Base-by-base conservation (phyloP, 192 early-diverging fungal species). In the Entomortierella lignicola region DNA sequence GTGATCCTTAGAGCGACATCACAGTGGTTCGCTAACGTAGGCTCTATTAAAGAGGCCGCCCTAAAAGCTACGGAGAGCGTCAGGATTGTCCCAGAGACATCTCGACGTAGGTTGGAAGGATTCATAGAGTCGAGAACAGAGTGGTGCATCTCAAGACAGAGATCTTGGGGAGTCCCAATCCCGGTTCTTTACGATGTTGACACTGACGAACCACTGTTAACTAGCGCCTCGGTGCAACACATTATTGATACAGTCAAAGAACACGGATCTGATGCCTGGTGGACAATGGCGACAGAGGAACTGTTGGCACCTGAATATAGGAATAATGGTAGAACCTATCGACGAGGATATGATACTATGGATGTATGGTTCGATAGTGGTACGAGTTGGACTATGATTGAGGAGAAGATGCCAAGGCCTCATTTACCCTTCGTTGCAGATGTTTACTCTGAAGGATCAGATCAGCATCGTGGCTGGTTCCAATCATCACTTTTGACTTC, bases 281-380 rank as follows among this genome's bases (percentile, higher is more conserved):
- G 93, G 92, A 80, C 57, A 51, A 81, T 85, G 55, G 66, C 85
- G 21, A 88, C 87, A 8, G 91, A 90, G n/a, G 82, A 86, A 50
- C 44, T 87, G 15, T 55, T 93, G 27, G 88, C 86, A 12, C 89
- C 90, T 4, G 68, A 85, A 56, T 91, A 91, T 67, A 82, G 70
- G 13, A 60, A 68, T 11, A 62, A 85, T 52, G 91, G 90, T n/a
- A 85, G 85, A 42, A 81, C 51, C 0, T 93, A 91, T 55, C 74
- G 77, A 34, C 79, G 84, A 42, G 92, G 93, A n/a, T 82, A 72
- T 34, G 93, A 94, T 65, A 94, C 92, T 0, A 93, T 94, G 93
- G 93, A 94, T 60, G 93, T 94, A 26, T 94, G 93, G 92, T 94
- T 94, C 62, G 93, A 94, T 66, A 92, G 90, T 66, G 93, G 93